Base-by-base conservation (phyloP, 108 stramenopile species). In the Fragilaria radians region DNA sequence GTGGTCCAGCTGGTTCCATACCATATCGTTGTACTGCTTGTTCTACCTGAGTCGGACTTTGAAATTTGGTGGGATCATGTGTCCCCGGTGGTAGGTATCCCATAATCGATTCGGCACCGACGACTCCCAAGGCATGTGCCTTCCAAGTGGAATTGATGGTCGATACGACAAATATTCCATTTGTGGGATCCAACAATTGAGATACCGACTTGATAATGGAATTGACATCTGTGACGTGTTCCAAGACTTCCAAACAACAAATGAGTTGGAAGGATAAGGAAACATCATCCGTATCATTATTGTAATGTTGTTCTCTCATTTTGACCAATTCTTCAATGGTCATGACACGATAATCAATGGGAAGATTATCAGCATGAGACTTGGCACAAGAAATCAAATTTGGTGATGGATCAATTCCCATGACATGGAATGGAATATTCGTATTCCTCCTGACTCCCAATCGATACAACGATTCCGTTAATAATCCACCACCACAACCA, bases 401-500 rank as follows among this genome's bases (percentile, higher is more conserved):
- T 24, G 59, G 23, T 7, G 82, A 82, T 17, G 96, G 93, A 63
- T 97, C 96, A 32, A 97, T 55, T 5, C 76, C 91, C 0, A 81
- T 79, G 29, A 97, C 94, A 29, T 64, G 33, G n/a, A n/a, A n/a
- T n/a, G n/a, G n/a, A n/a, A n/a, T n/a, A n/a, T n/a, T n/a, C n/a
- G n/a, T n/a, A n/a, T n/a, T n/a, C n/a, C n/a, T n/a, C n/a, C n/a
- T n/a, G 32, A 90, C 94, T 31, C 96, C 96, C 27, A 85, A 46
- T 61, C 89, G 73, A 22, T 85, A 86, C 50, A 95, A 63, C 29
- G 79, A 76, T 71, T 95, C 95, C 14, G 92, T 86, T 11, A 95
- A 71, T 24, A 97, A 65, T 1, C 96, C 96, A 5, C 96, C 96
- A 27, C 96, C 96, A 70, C 96, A 97, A 42, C 93, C 95, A 45